Conservation (phyloP, 106 monocot genomes). For the Vanilla planifolia region DNA sequence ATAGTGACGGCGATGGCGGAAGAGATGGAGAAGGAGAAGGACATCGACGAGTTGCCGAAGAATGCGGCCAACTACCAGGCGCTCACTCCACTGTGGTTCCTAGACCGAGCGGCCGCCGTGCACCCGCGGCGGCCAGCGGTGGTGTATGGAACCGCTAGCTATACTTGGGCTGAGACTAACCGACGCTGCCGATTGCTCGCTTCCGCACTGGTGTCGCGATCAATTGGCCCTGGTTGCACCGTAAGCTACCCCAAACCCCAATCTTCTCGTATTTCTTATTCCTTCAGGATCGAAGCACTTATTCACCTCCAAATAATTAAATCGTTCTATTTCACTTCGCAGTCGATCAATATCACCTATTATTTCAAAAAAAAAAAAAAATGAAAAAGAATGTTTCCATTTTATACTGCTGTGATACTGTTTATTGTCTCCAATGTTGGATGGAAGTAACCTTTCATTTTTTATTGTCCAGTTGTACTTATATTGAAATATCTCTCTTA, state of each 20-base stretch:
- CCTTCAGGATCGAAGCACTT: too few species aligned
- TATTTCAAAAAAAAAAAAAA: too few species aligned
- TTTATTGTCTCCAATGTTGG: too few species aligned
- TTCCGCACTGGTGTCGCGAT: slow-evolving; percentile 70
- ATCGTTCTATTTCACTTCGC: too few species aligned
- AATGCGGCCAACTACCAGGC: slow-evolving; percentile 86
- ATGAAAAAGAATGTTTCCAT: too few species aligned
- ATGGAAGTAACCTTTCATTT: too few species aligned
- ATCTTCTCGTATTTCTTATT: too few species aligned
- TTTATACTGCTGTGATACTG: too few species aligned
- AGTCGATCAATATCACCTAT: too few species aligned
- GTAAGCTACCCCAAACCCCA: slow-evolving; percentile 17
- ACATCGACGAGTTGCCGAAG: slow-evolving; percentile 90
- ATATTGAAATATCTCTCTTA: too few species aligned
- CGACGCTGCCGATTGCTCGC: slow-evolving; percentile 83
- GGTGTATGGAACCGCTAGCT: slow-evolving; percentile 56
- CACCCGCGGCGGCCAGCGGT: slow-evolving; percentile 65
- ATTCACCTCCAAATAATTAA: too few species aligned
- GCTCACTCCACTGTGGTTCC: slow-evolving; percentile 91
- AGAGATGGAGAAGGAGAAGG: slow-evolving; percentile 24
- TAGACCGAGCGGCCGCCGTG: slow-evolving; percentile 76
- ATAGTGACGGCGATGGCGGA: not conserved
- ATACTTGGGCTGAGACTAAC: slow-evolving; percentile 85
- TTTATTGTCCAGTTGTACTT: too few species aligned
- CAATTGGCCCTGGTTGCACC: slow-evolving; percentile 63